Percentiles rank a stretch among this genome's conserved stretches.
Conservation (phyloP, 208 protist species). For the Trypanosoma brucei region DNA sequence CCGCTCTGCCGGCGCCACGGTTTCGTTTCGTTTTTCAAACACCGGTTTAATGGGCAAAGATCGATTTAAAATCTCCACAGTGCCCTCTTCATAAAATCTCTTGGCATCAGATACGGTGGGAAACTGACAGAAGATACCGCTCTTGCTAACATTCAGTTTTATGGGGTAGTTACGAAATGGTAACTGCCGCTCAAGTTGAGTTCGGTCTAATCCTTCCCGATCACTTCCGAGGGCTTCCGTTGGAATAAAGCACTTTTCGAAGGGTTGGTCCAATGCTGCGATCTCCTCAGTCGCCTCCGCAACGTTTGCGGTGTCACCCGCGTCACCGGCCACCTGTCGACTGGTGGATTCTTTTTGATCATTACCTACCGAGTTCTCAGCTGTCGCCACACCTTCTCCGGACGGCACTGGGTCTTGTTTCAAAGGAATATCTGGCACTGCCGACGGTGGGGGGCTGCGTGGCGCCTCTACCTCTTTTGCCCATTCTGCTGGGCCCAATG, state of each 20-base stretch:
- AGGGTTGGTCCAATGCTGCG: background rate
- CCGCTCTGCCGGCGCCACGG: background rate
- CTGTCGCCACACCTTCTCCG: background rate
- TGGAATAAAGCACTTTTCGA: slow-evolving; percentile 23
- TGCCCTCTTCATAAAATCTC: slow-evolving; percentile 19
- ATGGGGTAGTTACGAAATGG: slow-evolving; percentile 29
- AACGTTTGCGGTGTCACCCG: background rate
- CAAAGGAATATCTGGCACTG: too few species aligned
- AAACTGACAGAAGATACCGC: slow-evolving; percentile 25
- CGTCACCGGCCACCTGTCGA: background rate
- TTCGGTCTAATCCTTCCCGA: slow-evolving; percentile 12
- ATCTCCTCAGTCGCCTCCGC: background rate
- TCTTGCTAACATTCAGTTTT: slow-evolving; percentile 20
- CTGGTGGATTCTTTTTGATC: background rate
- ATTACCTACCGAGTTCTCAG: background rate
- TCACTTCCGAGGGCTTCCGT: slow-evolving; percentile 13
- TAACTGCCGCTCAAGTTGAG: slow-evolving; percentile 9
- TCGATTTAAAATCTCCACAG: slow-evolving; percentile 14
- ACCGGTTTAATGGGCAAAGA: slow-evolving; percentile 22
- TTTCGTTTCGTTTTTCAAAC: background rate
- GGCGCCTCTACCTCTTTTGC: slow-evolving; percentile 18
- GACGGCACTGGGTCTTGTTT: too few species aligned
- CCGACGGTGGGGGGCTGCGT: background rate
- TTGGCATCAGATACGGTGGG: slow-evolving; percentile 22
- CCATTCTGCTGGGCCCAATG: slow-evolving; percentile 24